These are phyloP conservation scores for Pythium vanterpoolii DNA, from an alignment of 352 stramenopile species.

Conservation along the genomic window DNA sequence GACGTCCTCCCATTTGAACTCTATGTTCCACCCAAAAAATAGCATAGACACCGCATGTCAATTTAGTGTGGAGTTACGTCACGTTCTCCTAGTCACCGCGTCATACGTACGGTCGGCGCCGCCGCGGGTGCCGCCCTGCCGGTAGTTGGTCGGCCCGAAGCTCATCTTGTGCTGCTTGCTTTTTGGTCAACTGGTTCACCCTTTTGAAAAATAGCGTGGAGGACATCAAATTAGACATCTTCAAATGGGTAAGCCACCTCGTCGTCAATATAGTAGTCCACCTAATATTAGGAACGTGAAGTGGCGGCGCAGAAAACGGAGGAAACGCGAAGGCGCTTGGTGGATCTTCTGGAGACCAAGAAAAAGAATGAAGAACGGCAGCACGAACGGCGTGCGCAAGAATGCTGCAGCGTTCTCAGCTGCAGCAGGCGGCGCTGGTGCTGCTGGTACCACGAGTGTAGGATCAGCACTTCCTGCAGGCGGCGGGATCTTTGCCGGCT, in stretches of 20 bases:
- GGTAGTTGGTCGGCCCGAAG: constrained; percentile 86
- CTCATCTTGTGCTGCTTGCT: constrained; percentile 40
- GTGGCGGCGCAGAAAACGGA: not conserved
- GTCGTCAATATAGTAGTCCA: not conserved
- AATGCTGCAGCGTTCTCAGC: too few species aligned
- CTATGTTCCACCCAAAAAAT: too few species aligned
- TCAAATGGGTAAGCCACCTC: not conserved
- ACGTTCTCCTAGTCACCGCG: not conserved
- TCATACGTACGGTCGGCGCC: constrained; percentile 74
- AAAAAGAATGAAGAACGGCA: constrained; percentile 7
- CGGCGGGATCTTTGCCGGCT: constrained; percentile 21
- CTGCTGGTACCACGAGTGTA: too few species aligned
- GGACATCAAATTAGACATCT: too few species aligned
- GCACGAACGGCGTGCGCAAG: constrained; percentile 8
- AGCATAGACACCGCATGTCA: too few species aligned
- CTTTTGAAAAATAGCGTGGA: constrained; percentile 4
- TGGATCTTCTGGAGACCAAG: constrained; percentile 1
- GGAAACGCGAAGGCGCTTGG: not conserved
- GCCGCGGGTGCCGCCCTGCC: constrained; percentile 79
- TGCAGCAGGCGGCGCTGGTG: not conserved
- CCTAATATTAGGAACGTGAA: not conserved
- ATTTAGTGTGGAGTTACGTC: not conserved
- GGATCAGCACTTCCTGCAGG: constrained; percentile 2
- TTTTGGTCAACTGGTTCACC: not conserved
- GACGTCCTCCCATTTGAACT: constrained; percentile 94